These are phyloP conservation scores for Ophiostoma australiae DNA, from an alignment of 2,329 filamentous ascomycete species.

Conservation along the genomic window DNA sequence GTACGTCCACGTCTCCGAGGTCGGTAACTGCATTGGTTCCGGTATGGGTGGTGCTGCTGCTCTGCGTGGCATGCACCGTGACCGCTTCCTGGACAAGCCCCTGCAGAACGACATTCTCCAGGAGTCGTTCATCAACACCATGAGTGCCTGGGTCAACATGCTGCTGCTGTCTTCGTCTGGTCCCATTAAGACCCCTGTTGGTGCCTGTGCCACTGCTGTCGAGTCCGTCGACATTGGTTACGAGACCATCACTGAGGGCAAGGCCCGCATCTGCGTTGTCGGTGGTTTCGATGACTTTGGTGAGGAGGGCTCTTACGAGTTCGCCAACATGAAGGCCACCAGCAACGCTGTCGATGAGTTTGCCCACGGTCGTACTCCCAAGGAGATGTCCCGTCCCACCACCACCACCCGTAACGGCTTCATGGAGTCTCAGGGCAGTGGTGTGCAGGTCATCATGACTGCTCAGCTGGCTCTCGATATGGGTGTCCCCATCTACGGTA, in stretches of 20 bases:
- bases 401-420: conserved; percentile 96
- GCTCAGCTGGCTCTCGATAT: conserved; percentile 93
- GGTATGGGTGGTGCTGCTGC: conserved; percentile 94
- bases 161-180: conserved; percentile 92
- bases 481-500: conserved; percentile 96
- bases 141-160: conserved; percentile 99
- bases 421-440: conserved; percentile 98
- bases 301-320: conserved; percentile 98
- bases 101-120: conserved; percentile 98
- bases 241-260: conserved; percentile 97
- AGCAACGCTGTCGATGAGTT: conserved; percentile 98
- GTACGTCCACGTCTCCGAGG: conserved; percentile 95
- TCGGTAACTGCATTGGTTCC: conserved; percentile 97
- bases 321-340: conserved; percentile 99
- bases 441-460: conserved; percentile 98
- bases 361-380: conserved; percentile 86
- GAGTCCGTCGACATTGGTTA: conserved; percentile 97
- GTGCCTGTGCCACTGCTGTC: conserved; percentile 93
- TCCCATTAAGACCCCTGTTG: conserved; percentile 96
- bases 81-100: conserved; percentile 92
- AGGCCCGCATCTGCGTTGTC: conserved; percentile 94
- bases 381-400: conserved; percentile 96
- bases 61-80: conserved; percentile 95
- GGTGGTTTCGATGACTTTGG: conserved; percentile 99
- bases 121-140: conserved; percentile 99